These are phyloP conservation scores for Melanopsichium pennsylvanicum DNA, from an alignment of 1,284 basidiomycete genomes.

Conservation along the genomic window DNA sequence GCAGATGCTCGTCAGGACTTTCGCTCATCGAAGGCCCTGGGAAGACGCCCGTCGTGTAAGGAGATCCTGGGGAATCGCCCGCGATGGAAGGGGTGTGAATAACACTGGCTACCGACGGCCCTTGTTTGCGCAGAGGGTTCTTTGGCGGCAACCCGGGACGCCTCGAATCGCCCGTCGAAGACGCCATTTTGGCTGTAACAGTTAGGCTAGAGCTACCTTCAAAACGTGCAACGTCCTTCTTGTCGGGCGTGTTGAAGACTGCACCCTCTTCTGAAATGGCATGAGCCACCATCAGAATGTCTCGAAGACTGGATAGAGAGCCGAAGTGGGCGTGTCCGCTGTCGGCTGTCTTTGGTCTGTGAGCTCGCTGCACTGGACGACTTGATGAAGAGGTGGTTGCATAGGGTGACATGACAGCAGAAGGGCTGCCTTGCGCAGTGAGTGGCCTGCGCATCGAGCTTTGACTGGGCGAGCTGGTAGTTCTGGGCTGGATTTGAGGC, in stretches of 20 bases:
- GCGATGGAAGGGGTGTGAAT: constrained; percentile 12
- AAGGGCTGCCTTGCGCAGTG: constrained; percentile 15
- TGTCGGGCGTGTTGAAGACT: constrained; percentile 28
- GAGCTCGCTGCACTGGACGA: constrained; percentile 5
- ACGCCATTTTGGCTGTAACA: background rate
- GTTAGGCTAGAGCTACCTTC: background rate
- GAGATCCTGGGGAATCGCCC: constrained; percentile 22
- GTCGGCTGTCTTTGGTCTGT: constrained; percentile 30
- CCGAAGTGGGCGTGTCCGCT: constrained; percentile 18
- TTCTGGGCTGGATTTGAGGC: constrained; percentile 39
- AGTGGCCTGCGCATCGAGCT: constrained; percentile 6
- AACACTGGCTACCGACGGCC: constrained; percentile 22
- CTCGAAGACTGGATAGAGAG: constrained; percentile 33
- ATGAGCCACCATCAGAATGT: constrained; percentile 27
- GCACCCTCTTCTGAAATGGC: constrained; percentile 36
- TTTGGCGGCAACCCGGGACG: constrained; percentile 42
- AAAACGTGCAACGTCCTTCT: constrained; percentile 10
- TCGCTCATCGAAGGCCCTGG: constrained; percentile 7
- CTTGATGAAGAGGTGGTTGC: background rate
- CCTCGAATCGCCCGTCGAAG: constrained; percentile 7
- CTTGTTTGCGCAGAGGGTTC: constrained; percentile 42
- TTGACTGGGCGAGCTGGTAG: constrained; percentile 31
- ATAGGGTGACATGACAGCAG: constrained; percentile 1
- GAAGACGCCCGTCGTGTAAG: constrained; percentile 14
- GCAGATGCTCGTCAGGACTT: background rate